phyloP scores from a whole-genome alignment of 352 stramenopile genomes.

The Pythium oligandrum region DNA sequence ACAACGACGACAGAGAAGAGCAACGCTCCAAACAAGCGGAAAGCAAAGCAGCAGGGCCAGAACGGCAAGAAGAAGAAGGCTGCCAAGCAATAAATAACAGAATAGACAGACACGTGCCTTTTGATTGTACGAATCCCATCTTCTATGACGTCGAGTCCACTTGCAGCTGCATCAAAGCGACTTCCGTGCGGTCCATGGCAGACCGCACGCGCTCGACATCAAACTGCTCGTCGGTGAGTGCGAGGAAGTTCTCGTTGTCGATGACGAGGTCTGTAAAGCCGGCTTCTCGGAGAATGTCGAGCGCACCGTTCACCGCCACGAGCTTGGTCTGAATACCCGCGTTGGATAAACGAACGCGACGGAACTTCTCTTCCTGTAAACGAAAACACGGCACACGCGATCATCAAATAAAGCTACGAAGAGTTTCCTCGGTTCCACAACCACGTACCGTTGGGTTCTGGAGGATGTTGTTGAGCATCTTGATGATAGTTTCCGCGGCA shows the following conservation, averaged over 20 bases:
- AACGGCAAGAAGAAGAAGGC: constrained; percentile 26
- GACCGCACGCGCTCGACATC: constrained; percentile 43
- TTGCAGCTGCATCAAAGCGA: constrained; percentile 61
- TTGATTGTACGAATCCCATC: no score
- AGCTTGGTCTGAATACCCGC: constrained; percentile 58
- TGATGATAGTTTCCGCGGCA: constrained; percentile 59
- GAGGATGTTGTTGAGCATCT: constrained; percentile 64
- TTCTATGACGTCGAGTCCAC: constrained; percentile 28
- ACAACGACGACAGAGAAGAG: constrained; percentile 2
- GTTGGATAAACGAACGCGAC: constrained; percentile 58
- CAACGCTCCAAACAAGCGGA: constrained; percentile 13
- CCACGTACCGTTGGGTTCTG: constrained; percentile 47
- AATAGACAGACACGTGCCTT: no score
- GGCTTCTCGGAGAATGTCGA: constrained; percentile 56
- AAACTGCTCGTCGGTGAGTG: constrained; percentile 33
- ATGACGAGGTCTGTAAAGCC: constrained; percentile 36
- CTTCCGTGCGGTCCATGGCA: constrained; percentile 51
- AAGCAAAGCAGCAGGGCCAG: constrained; percentile 10
- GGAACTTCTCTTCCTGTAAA: constrained; percentile 64
- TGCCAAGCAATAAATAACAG: background rate
- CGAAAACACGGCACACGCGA: background rate
- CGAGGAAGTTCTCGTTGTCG: constrained; percentile 55
- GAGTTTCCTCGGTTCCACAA: background rate
- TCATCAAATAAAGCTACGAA: background rate
- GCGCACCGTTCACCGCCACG: constrained; percentile 42